Evolutionary conservation across 768 basidiomycete species (phyloP).

Genomic region (Tricholoma sp.): DNA sequence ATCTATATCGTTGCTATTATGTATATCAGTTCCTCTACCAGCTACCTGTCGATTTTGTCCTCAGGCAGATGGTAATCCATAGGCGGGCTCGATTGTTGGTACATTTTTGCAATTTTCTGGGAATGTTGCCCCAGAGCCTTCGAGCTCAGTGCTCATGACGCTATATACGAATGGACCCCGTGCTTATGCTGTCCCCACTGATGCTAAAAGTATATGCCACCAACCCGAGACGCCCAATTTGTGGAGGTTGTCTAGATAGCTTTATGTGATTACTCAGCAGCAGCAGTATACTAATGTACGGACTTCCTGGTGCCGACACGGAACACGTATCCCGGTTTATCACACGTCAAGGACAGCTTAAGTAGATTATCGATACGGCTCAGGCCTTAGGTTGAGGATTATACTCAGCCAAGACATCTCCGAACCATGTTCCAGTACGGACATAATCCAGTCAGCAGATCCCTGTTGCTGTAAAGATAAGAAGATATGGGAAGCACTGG

Average conservation of each 20-base stretch:
- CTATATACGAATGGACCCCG: conserved; percentile 1
- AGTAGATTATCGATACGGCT: too few relatives aligned
- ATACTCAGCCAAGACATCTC: background rate
- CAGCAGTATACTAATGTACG: background rate
- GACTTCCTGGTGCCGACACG: background rate
- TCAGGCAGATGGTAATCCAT: background rate
- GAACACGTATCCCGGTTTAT: background rate
- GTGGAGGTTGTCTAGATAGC: background rate
- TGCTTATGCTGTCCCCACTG: background rate
- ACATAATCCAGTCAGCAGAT: background rate
- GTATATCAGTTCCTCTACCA: background rate
- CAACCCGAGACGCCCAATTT: background rate
- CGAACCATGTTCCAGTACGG: background rate
- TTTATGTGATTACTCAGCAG: background rate
- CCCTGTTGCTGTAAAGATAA: background rate
- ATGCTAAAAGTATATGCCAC: background rate
- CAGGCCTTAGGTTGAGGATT: background rate
- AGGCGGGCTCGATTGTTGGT: too few relatives aligned
- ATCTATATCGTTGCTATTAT: background rate
- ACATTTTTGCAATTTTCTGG: too few relatives aligned
- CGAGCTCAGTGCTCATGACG: too few relatives aligned
- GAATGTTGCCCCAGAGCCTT: background rate
- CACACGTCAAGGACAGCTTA: background rate
- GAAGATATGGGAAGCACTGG: background rate
- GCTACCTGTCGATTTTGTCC: background rate